Evolutionary conservation across 2,329 filamentous ascomycete genomes (phyloP).

Genomic region (Dothiorella sarmentorum): DNA sequence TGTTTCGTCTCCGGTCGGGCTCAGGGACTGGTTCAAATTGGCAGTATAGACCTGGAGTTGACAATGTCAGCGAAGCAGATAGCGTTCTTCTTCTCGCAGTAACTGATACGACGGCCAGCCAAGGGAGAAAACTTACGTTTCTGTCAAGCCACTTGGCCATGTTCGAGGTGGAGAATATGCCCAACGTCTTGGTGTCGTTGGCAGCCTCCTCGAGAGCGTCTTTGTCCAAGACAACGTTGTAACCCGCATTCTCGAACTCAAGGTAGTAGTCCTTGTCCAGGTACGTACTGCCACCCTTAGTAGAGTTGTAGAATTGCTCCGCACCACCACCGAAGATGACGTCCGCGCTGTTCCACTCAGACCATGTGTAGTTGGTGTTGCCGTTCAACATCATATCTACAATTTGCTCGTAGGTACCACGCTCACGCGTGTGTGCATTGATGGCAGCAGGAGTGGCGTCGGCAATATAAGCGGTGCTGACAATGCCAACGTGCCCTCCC

Average conservation of each 20-base stretch:
- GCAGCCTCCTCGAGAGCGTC: conserved; percentile 61
- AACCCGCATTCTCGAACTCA: conserved; percentile 68
- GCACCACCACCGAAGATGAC: conserved; percentile 81
- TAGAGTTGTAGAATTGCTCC: conserved; percentile 65
- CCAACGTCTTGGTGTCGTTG: conserved; percentile 63
- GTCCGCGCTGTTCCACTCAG: conserved; percentile 68
- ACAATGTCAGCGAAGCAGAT: no score
- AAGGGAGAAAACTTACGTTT: conserved; percentile 46
- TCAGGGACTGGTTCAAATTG: conserved; percentile 67
- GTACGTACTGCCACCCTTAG: conserved; percentile 60
- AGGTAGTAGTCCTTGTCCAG: conserved; percentile 68
- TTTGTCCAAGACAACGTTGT: conserved; percentile 70
- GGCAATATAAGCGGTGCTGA: conserved; percentile 76
- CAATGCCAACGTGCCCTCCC: conserved; percentile 58
- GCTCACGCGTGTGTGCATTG: conserved; percentile 61
- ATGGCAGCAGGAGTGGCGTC: conserved; percentile 73
- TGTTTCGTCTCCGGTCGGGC: conserved; percentile 62
- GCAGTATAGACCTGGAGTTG: conserved; percentile 64
- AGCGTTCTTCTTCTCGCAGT: no score
- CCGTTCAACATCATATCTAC: conserved; percentile 75
- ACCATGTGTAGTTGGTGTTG: conserved; percentile 78
- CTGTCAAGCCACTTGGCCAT: conserved; percentile 84
- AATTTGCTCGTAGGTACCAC: conserved; percentile 66
- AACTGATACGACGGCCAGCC: neutral
- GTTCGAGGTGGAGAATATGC: conserved; percentile 72